Percentiles rank a stretch among this genome's conserved stretches.
phyloP scores from a whole-genome alignment of 345 rosid species.

The Jatropha curcas region DNA sequence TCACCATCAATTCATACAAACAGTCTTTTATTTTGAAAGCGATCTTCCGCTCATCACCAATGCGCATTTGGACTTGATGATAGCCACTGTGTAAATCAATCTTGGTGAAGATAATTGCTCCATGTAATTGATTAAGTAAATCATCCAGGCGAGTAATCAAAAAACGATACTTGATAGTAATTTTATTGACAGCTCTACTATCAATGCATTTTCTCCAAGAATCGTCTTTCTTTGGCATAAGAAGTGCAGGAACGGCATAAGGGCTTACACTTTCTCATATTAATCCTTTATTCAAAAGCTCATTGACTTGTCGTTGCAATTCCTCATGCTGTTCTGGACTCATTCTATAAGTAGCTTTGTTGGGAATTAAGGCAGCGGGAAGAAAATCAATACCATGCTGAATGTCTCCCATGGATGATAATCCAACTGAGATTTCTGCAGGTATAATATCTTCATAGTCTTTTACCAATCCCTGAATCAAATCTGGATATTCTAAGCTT shows the following conservation, averaged over 20 bases:
- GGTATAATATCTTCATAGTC: no score
- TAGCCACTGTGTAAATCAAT: background rate
- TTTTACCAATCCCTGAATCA: no score
- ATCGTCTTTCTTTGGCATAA: background rate
- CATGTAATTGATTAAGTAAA: background rate
- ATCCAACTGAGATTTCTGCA: no score
- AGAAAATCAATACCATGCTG: background rate
- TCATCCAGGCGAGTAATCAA: background rate
- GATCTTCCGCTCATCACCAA: no score
- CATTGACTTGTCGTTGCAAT: background rate
- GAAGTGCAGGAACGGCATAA: background rate
- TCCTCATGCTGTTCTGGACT: background rate
- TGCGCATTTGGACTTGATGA: no score
- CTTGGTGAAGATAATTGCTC: background rate
- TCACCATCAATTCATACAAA: no score
- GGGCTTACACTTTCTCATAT: background rate
- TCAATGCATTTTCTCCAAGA: background rate
- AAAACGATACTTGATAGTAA: background rate
- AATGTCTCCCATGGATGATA: no score
- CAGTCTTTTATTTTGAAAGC: no score
- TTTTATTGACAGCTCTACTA: background rate
- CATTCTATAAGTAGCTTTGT: background rate
- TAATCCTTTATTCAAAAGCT: background rate
- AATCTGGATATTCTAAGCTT: no score
- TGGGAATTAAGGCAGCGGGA: background rate